Evolutionary conservation across 805 yeast genomes (phyloP).

Genomic region (Candida chilensis): DNA sequence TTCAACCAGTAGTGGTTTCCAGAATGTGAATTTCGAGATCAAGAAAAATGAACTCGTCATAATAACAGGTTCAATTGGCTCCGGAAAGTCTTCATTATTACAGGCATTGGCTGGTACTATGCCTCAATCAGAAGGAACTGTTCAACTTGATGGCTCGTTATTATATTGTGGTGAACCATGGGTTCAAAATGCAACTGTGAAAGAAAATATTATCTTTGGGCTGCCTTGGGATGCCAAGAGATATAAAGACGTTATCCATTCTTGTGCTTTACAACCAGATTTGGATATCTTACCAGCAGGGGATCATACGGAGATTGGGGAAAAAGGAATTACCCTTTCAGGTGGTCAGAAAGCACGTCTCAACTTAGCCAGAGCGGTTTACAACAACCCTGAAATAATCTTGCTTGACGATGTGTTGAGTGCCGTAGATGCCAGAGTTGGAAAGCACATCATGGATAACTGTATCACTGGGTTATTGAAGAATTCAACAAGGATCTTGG

Average conservation of each 20-base stretch:
- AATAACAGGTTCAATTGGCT: constrained; percentile 73
- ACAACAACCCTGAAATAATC: constrained; percentile 57
- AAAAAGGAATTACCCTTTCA: constrained; percentile 76
- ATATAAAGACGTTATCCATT: constrained; percentile 46
- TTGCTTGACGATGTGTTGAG: constrained; percentile 72
- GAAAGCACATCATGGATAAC: constrained; percentile 64
- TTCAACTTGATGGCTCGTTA: constrained; percentile 43
- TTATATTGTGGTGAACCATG: constrained; percentile 63
- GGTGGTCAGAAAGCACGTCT: constrained; percentile 88
- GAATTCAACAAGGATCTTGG: constrained; percentile 60
- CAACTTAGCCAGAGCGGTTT: constrained; percentile 72
- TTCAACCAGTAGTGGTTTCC: constrained; percentile 32
- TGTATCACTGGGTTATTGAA: constrained; percentile 55
- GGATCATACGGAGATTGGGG: constrained; percentile 76
- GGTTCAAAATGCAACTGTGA: constrained; percentile 76
- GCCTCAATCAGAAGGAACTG: constrained; percentile 43
- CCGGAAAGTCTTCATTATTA: constrained; percentile 72
- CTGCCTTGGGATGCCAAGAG: constrained; percentile 34
- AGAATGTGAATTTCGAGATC: constrained; percentile 41
- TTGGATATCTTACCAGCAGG: constrained; percentile 63
- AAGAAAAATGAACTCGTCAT: constrained; percentile 63
- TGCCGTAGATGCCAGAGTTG: constrained; percentile 85
- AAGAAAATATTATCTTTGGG: constrained; percentile 70
- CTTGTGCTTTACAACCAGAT: constrained; percentile 63
- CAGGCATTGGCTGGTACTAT: constrained; percentile 67